Evolutionary conservation across 139 green algal genomes (phyloP).

Genomic region (Closterium sp.): DNA sequence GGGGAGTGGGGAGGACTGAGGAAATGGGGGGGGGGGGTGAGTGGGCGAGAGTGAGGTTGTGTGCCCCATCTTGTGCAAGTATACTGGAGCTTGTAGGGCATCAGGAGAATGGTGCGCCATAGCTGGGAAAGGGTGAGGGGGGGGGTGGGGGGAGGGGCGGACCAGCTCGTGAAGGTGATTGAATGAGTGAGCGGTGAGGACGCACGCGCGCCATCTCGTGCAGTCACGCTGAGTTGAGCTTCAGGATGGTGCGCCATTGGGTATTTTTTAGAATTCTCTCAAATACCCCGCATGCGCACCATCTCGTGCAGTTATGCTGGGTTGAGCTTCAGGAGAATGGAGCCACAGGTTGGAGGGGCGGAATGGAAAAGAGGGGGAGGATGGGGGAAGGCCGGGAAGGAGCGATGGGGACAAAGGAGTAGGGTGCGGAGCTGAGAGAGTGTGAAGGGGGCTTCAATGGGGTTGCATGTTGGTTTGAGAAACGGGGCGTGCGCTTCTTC

Average conservation of each 20-base stretch:
- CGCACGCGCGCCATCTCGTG: not conserved
- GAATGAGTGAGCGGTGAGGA: not conserved
- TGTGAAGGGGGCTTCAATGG: too few species aligned
- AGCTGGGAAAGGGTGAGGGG: not conserved
- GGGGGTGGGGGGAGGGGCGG: not conserved
- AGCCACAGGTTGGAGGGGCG: slow-evolving; percentile 5
- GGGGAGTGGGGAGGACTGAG: not conserved
- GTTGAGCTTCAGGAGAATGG: not conserved
- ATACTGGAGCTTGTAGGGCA: slow-evolving; percentile 23
- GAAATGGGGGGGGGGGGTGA: not conserved
- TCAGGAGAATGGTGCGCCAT: slow-evolving; percentile 11
- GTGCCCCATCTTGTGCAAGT: slow-evolving; percentile 11
- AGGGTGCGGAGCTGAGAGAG: too few species aligned
- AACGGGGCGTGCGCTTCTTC: too few species aligned
- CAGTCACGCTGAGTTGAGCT: slow-evolving; percentile 1
- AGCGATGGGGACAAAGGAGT: too few species aligned
- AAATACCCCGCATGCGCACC: not conserved
- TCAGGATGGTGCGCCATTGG: not conserved
- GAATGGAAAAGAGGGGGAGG: not conserved
- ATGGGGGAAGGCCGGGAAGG: too few species aligned
- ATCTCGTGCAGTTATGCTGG: slow-evolving; percentile 8
- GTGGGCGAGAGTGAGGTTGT: not conserved
- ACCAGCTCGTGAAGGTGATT: not conserved
- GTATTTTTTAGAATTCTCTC: not conserved
- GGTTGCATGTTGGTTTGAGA: too few species aligned